These are phyloP conservation scores for Aspergillus persii DNA, from an alignment of 2,329 filamentous ascomycete species.

Conservation along the genomic window DNA sequence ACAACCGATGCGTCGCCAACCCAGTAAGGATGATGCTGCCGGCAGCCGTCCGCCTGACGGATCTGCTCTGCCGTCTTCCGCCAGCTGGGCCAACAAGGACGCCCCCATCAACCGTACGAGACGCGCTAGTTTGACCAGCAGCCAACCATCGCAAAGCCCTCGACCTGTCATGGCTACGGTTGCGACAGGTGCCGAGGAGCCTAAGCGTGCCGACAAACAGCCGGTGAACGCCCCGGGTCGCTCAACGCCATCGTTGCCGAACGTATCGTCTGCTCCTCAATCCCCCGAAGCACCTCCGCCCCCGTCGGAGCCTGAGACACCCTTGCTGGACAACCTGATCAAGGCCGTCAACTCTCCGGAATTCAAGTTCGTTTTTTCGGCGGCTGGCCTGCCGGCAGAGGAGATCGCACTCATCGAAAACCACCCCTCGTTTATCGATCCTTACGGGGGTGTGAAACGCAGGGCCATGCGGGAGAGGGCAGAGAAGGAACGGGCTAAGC, in stretches of 20 bases:
- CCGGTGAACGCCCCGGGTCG: slow-evolving; percentile 24
- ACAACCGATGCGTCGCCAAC: slow-evolving; percentile 67
- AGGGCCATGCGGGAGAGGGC: slow-evolving; percentile 71
- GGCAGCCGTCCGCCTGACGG: slow-evolving; percentile 63
- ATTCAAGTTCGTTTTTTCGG: slow-evolving; percentile 56
- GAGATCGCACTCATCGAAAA: slow-evolving; percentile 53
- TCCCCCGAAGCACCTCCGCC: slow-evolving; percentile 18
- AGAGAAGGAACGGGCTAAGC: slow-evolving; percentile 57
- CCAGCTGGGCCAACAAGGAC: slow-evolving; percentile 81
- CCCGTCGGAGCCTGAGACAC: slow-evolving; percentile 24
- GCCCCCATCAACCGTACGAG: slow-evolving; percentile 65
- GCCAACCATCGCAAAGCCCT: slow-evolving; percentile 77
- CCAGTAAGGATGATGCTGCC: slow-evolving; percentile 71
- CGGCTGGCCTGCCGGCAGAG: slow-evolving; percentile 45
- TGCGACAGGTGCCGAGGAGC: slow-evolving; percentile 34
- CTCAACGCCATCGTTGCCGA: slow-evolving; percentile 24
- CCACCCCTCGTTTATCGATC: slow-evolving; percentile 78
- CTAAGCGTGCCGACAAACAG: slow-evolving; percentile 35
- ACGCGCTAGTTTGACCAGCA: slow-evolving; percentile 73
- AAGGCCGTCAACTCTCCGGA: slow-evolving; percentile 48
- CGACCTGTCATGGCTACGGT: slow-evolving; percentile 54
- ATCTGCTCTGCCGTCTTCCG: slow-evolving; percentile 87
- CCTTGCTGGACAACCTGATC: slow-evolving; percentile 42
- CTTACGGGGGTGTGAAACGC: slow-evolving; percentile 76
- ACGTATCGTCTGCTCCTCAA: slow-evolving; percentile 20